Evolutionary conservation across 2,329 filamentous ascomycete genomes (phyloP).

Genomic region (Ophiosphaerella herpotricha): DNA sequence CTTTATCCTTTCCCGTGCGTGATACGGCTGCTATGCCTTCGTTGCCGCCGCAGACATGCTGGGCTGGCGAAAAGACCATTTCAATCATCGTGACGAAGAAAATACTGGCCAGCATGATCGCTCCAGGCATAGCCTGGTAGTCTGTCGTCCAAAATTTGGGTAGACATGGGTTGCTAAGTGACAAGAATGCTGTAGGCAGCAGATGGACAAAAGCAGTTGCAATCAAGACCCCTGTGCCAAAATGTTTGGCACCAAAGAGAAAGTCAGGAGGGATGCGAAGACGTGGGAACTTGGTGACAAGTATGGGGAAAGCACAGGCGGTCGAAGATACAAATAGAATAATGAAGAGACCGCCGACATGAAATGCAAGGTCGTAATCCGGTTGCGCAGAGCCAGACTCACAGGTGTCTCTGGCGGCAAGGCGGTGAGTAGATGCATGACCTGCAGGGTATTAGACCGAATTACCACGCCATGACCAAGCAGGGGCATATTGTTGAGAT

Average conservation of each 20-base stretch:
- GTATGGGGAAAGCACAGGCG: constrained; percentile 65
- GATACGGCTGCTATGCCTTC: constrained; percentile 37
- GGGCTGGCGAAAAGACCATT: constrained; percentile 62
- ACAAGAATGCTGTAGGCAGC: constrained; percentile 62
- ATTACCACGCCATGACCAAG: not conserved
- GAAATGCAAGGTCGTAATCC: constrained; percentile 36
- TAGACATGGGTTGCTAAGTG: constrained; percentile 53
- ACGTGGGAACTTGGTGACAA: constrained; percentile 63
- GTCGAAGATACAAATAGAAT: constrained; percentile 40
- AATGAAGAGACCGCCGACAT: constrained; percentile 41
- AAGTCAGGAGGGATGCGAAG: constrained; percentile 64
- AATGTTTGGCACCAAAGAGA: constrained; percentile 62
- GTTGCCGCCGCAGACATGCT: constrained; percentile 61
- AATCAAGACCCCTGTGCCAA: constrained; percentile 76
- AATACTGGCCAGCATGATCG: constrained; percentile 66
- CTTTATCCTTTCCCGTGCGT: constrained; percentile 14
- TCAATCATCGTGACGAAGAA: constrained; percentile 66
- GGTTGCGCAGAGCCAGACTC: constrained; percentile 24
- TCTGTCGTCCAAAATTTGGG: constrained; percentile 62
- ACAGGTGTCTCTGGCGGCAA: constrained; percentile 24
- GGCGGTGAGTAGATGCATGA: constrained; percentile 7
- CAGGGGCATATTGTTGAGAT: not conserved
- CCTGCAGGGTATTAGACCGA: constrained; percentile 7
- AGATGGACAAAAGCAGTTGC: constrained; percentile 83
- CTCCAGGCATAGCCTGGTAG: constrained; percentile 65